Evolutionary conservation across 2,329 filamentous ascomycete species (phyloP).

Genomic region (Arthrocladium fulminans): DNA sequence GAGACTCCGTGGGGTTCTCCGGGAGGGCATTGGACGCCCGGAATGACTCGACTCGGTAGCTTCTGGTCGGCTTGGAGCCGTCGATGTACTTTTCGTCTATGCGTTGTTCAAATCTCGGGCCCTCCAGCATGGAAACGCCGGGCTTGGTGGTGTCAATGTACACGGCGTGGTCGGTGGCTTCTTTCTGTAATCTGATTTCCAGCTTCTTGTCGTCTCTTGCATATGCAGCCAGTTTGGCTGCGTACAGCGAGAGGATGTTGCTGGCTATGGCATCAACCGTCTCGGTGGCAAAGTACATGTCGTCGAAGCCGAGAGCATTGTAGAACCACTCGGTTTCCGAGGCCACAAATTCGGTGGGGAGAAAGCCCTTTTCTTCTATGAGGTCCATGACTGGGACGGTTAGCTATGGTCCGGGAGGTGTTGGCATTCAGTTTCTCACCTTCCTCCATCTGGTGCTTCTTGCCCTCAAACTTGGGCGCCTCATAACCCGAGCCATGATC

Average conservation of each 20-base stretch:
- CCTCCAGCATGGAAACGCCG: constrained; percentile 63
- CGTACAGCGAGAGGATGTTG: constrained; percentile 92
- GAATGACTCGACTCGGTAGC: constrained; percentile 95
- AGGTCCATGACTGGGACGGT: constrained; percentile 61
- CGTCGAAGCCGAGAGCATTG: constrained; percentile 92
- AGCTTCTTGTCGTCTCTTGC: constrained; percentile 87
- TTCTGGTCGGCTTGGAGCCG: constrained; percentile 57
- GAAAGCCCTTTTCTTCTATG: constrained; percentile 72
- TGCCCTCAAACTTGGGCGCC: constrained; percentile 87
- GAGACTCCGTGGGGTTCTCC: constrained; percentile 63
- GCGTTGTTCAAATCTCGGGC: constrained; percentile 86
- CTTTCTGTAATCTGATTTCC: constrained; percentile 92
- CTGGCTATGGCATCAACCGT: constrained; percentile 76
- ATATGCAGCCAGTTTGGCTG: constrained; percentile 89
- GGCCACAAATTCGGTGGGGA: constrained; percentile 73
- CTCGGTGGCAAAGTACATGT: constrained; percentile 95
- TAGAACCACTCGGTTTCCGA: constrained; percentile 94
- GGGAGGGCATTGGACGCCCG: constrained; percentile 77
- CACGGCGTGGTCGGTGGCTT: constrained; percentile 86
- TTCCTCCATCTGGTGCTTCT: constrained; percentile 78
- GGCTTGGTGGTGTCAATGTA: constrained; percentile 97
- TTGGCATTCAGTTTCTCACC: constrained; percentile 41
- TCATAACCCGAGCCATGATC: constrained; percentile 91
- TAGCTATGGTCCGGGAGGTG: constrained; percentile 17
- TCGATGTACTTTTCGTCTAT: constrained; percentile 95